Evolutionary conservation across 1,284 basidiomycete genomes (phyloP).

Genomic region (Neonothopanus nambi): DNA sequence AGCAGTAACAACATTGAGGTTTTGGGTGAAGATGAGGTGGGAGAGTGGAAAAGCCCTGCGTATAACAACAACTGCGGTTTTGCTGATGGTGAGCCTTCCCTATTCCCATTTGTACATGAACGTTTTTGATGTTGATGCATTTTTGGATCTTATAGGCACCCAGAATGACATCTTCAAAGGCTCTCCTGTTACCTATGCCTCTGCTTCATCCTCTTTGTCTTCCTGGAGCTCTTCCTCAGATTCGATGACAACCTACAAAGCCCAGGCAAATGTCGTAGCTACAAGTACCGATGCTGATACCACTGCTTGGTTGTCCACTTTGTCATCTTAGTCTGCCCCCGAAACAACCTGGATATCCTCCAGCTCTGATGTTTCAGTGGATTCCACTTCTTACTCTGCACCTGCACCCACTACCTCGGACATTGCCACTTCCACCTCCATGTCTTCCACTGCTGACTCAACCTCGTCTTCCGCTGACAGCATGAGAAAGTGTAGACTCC

Average conservation of each 20-base stretch:
- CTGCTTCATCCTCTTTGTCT: not conserved
- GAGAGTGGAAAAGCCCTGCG: conserved; percentile 35
- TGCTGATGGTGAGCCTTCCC: conserved; percentile 31
- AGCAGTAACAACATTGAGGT: conserved; percentile 46
- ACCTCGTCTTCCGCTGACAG: too few relatives aligned
- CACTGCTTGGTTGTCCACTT: too few relatives aligned
- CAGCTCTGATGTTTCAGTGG: not conserved
- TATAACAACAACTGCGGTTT: conserved; percentile 48
- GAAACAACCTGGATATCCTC: too few relatives aligned
- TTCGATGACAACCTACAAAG: too few relatives aligned
- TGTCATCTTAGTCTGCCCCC: too few relatives aligned
- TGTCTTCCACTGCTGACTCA: too few relatives aligned
- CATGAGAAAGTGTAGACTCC: too few relatives aligned
- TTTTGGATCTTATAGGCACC: not conserved
- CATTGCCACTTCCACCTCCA: too few relatives aligned
- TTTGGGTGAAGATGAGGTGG: conserved; percentile 35
- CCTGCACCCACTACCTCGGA: not conserved
- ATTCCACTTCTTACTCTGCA: not conserved
- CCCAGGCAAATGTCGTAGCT: not conserved
- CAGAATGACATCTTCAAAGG: conserved; percentile 14
- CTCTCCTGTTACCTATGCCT: not conserved
- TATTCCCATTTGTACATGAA: not conserved
- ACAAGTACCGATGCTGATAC: not conserved
- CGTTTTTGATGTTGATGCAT: not conserved
- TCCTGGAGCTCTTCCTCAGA: not conserved